Evolutionary conservation across 768 basidiomycete genomes (phyloP).

Genomic region (Mycena amicta): DNA sequence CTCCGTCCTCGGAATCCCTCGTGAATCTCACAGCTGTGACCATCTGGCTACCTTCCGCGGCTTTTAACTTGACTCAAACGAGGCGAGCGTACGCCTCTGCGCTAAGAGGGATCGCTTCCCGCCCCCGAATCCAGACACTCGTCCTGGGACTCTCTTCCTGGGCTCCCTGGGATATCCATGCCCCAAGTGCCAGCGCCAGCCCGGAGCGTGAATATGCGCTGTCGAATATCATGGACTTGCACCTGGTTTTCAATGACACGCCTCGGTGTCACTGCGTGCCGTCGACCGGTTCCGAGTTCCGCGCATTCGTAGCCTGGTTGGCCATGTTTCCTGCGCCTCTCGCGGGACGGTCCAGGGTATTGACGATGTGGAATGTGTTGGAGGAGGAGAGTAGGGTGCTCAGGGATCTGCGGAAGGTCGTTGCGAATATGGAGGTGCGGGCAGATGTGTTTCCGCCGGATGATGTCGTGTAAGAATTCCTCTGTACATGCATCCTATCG

Average conservation of each 20-base stretch:
- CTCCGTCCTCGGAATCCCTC: background rate
- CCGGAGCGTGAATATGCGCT: background rate
- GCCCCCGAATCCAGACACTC: background rate
- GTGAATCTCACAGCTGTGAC: background rate
- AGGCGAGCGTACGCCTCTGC: background rate
- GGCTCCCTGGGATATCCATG: background rate
- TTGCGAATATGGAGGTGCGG: background rate
- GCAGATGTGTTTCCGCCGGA: background rate
- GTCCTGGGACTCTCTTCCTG: background rate
- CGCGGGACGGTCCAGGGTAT: background rate
- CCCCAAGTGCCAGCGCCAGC: background rate
- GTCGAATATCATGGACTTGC: background rate
- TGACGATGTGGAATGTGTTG: background rate
- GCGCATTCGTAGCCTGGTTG: background rate
- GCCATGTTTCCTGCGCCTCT: background rate
- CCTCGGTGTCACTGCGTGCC: background rate
- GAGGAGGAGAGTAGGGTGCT: background rate
- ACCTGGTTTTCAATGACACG: background rate
- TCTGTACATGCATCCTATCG: too few relatives aligned
- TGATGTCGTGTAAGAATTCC: background rate
- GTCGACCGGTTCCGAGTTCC: background rate
- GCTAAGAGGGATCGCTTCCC: background rate
- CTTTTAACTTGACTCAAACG: background rate
- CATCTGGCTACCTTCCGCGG: background rate
- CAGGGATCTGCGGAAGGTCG: background rate